Conservation (phyloP, 164 flowering plant genomes). For the Piper betle region DNA sequence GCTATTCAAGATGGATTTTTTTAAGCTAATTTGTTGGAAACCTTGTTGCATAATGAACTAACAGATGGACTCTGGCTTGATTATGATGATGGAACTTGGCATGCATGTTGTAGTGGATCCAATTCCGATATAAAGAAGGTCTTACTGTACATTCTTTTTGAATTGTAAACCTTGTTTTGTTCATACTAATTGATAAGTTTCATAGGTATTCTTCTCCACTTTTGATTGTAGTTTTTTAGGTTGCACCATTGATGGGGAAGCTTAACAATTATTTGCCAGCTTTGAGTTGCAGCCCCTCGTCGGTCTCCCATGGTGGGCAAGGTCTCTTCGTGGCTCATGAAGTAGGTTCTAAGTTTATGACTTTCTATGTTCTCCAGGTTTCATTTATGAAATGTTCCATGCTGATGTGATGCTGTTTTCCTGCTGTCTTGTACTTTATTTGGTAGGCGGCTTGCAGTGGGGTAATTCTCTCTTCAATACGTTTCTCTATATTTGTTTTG, state of each 20-base stretch:
- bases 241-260: constrained; percentile 38
- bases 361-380: constrained; percentile 1
- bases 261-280: constrained; percentile 83
- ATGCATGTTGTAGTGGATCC: constrained; percentile 46
- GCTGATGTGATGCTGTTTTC: constrained; percentile 20
- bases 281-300: constrained; percentile 44
- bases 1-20: not conserved
- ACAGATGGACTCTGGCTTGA: constrained; percentile 81
- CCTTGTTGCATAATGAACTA: not conserved
- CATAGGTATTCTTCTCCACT: not conserved
- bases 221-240: constrained; percentile 23
- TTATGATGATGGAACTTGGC: constrained; percentile 82
- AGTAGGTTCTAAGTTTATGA: constrained; percentile 25
- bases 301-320: constrained; percentile 49
- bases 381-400: not conserved
- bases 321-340: constrained; percentile 92
- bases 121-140: constrained; percentile 50
- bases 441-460: constrained; percentile 18
- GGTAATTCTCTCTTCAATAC: too few relatives aligned
- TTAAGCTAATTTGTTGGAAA: not conserved
- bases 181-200: not conserved
- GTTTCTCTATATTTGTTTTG: too few relatives aligned
- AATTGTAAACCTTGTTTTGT: not conserved
- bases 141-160: constrained; percentile 1
- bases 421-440: constrained; percentile 16